Percentiles rank a stretch among this genome's conserved stretches.
Conservation (phyloP, 2,329 filamentous ascomycete genomes). For the Alternaria gansuensis region DNA sequence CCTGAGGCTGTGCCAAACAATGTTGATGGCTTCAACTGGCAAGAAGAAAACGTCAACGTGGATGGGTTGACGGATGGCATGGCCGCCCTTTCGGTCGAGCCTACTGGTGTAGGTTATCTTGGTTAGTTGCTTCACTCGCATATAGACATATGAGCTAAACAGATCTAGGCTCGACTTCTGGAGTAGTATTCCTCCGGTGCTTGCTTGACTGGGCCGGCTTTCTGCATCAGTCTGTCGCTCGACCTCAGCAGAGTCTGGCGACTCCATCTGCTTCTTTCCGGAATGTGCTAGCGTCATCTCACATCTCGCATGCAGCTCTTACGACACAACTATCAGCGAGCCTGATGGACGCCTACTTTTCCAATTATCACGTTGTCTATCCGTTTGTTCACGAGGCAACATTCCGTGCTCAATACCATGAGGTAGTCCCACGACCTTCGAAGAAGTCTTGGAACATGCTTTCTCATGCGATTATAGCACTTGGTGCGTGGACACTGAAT, state of each 20-base stretch:
- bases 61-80: constrained; percentile 39
- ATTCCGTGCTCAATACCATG: constrained; percentile 40
- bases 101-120: constrained; percentile 39
- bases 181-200: constrained; percentile 38
- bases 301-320: constrained; percentile 36
- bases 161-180: constrained; percentile 34
- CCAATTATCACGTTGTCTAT: constrained; percentile 37
- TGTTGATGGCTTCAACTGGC: constrained; percentile 40
- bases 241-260: constrained; percentile 16
- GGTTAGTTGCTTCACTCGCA: constrained; percentile 14
- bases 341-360: constrained; percentile 37
- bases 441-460: constrained; percentile 39
- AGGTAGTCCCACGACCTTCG: constrained; percentile 36
- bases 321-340: constrained; percentile 33
- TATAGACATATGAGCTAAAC: constrained; percentile 6
- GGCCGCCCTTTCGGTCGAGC: constrained; percentile 40
- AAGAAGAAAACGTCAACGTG: constrained; percentile 33
- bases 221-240: constrained; percentile 33
- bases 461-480: constrained; percentile 35
- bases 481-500: constrained; percentile 38
- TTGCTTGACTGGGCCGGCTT: constrained; percentile 41
- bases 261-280: constrained; percentile 26
- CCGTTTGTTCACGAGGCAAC: constrained; percentile 41
- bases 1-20: constrained; percentile 38
- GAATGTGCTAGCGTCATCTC: constrained; percentile 31